These are phyloP conservation scores for Cyberlindnera mrakii DNA, from an alignment of 805 yeast genomes.

Conservation along the genomic window DNA sequence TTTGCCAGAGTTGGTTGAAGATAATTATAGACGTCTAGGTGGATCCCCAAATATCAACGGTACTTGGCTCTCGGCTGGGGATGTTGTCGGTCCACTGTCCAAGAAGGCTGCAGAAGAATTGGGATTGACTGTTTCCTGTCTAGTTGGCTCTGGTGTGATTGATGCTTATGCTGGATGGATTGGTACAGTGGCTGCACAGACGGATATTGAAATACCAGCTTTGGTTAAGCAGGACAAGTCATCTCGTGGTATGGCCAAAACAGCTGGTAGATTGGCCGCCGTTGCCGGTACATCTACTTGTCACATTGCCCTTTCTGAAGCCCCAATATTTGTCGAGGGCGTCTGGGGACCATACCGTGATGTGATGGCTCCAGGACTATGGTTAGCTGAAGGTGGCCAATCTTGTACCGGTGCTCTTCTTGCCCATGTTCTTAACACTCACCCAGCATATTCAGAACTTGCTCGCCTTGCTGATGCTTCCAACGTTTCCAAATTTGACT, in stretches of 20 bases:
- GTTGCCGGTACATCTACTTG: conserved; percentile 99
- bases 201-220: conserved; percentile 48
- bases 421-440: conserved; percentile 81
- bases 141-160: conserved; percentile 92
- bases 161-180: conserved; percentile 99
- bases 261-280: conserved; percentile 88
- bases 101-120: conserved; percentile 68
- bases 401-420: conserved; percentile 93
- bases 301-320: conserved; percentile 80
- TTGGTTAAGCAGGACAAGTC: conserved; percentile 44
- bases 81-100: conserved; percentile 70
- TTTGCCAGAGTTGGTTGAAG: conserved; percentile 69
- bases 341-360: conserved; percentile 99
- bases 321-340: conserved; percentile 87
- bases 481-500: conserved; percentile 73
- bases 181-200: conserved; percentile 93
- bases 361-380: conserved; percentile 80
- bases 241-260: conserved; percentile 43
- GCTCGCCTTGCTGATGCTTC: conserved; percentile 61
- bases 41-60: conserved; percentile 76
- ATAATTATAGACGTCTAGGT: conserved; percentile 75
- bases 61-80: conserved; percentile 80
- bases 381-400: conserved; percentile 99
- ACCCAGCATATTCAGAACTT: conserved; percentile 80
- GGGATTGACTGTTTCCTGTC: conserved; percentile 73